These are phyloP conservation scores for Aureobasidium sp. DNA, from an alignment of 2,329 filamentous ascomycete genomes.

Conservation along the genomic window DNA sequence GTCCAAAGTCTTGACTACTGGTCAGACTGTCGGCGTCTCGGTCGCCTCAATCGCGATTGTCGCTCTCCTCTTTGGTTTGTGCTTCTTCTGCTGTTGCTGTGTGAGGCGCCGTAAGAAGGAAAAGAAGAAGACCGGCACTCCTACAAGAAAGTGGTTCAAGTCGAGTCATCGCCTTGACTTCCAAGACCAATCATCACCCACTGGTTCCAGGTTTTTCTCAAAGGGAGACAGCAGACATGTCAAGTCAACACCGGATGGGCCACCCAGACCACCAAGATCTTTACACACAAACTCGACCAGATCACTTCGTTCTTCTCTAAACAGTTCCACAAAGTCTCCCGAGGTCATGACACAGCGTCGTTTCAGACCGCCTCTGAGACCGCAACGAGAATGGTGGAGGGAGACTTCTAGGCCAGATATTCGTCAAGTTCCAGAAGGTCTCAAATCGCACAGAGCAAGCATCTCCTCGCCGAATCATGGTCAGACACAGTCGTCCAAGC, in stretches of 20 bases:
- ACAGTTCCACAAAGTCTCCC: constrained; percentile 1
- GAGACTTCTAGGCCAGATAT: constrained; percentile 20
- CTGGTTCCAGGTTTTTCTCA: constrained; percentile 20
- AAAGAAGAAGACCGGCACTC: neutral
- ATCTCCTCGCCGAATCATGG: neutral
- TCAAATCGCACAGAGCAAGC: constrained; percentile 9
- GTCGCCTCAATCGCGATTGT: constrained; percentile 27
- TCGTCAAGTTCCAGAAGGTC: constrained; percentile 1
- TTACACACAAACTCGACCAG: neutral
- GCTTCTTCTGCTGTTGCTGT: constrained; percentile 19
- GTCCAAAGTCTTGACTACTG: constrained; percentile 23
- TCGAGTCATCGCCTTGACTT: constrained; percentile 29
- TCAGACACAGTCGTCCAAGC: neutral
- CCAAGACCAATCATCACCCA: constrained; percentile 26
- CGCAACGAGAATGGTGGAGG: constrained; percentile 8
- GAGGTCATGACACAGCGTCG: neutral
- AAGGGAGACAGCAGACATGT: constrained; percentile 17
- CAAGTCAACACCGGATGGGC: neutral
- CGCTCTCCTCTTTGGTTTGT: constrained; percentile 21
- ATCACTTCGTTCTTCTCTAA: neutral
- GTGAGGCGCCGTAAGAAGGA: constrained; percentile 11
- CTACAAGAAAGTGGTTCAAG: constrained; percentile 14
- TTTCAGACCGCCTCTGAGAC: neutral
- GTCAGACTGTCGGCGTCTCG: constrained; percentile 29
- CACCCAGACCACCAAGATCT: constrained; percentile 17